These are phyloP conservation scores for Cenchrus fungigraminus DNA, from an alignment of 176 grass and related monocot genomes.

Conservation along the genomic window DNA sequence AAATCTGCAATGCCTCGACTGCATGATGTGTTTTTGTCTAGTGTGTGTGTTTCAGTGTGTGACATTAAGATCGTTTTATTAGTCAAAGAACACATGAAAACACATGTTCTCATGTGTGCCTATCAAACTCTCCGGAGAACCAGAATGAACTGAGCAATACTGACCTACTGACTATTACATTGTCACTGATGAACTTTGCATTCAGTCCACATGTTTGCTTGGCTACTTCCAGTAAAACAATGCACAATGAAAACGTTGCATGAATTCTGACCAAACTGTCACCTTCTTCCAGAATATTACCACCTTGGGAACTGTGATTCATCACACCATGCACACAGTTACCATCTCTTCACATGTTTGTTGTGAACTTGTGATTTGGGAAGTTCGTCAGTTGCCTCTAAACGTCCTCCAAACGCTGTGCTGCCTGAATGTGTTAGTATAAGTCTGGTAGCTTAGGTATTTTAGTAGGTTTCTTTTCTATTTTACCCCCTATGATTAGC, in stretches of 20 bases:
- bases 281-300: neutral
- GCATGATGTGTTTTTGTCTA: neutral
- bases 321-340: too few relatives aligned
- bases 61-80: neutral
- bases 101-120: neutral
- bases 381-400: too few relatives aligned
- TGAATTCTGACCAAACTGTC: neutral
- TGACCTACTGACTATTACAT: too few relatives aligned
- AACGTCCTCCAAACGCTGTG: too few relatives aligned
- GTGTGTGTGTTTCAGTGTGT: neutral
- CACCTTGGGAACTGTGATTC: neutral
- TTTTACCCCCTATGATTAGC: too few relatives aligned
- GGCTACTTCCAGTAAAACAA: neutral
- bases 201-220: neutral
- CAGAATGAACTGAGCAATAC: neutral
- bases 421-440: too few relatives aligned
- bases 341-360: too few relatives aligned
- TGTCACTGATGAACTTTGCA: neutral
- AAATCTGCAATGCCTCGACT: neutral
- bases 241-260: too few relatives aligned
- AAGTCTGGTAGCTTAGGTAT: too few relatives aligned
- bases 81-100: neutral
- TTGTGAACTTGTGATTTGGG: too few relatives aligned
- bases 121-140: neutral
- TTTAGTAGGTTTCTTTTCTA: too few relatives aligned